Conservation (phyloP, 208 protist genomes). For the Leishmania arabica region DNA sequence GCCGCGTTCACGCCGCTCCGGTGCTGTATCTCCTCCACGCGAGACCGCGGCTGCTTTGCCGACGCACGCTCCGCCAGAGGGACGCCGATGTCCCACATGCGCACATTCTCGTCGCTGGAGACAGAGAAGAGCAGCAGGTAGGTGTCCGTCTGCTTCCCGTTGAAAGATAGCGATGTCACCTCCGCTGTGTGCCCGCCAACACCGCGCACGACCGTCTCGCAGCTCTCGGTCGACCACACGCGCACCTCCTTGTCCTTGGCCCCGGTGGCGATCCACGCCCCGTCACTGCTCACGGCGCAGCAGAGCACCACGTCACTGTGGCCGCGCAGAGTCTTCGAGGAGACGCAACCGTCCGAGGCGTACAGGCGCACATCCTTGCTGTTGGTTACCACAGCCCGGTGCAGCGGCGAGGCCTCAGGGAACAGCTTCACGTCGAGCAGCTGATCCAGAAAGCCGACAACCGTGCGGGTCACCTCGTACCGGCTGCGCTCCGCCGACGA, state of each 20-base stretch:
- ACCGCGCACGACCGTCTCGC: constrained; percentile 66
- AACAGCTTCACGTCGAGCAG: constrained; percentile 83
- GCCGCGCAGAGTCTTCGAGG: constrained; percentile 60
- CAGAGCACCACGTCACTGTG: constrained; percentile 87
- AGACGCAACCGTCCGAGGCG: constrained; percentile 56
- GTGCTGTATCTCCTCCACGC: constrained; percentile 38
- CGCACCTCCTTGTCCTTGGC: constrained; percentile 84
- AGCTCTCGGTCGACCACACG: constrained; percentile 83
- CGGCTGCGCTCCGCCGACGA: background rate
- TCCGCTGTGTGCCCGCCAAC: constrained; percentile 77
- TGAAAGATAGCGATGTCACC: constrained; percentile 78
- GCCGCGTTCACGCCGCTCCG: constrained; percentile 72
- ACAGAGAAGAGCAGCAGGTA: constrained; percentile 82
- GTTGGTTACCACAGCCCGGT: constrained; percentile 84
- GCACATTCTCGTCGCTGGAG: constrained; percentile 78
- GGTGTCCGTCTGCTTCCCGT: constrained; percentile 59
- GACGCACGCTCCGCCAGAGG: constrained; percentile 24
- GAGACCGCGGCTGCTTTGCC: background rate
- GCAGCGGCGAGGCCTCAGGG: constrained; percentile 27
- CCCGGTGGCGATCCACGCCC: constrained; percentile 75
- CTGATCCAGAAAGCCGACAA: constrained; percentile 89
- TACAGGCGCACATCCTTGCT: constrained; percentile 88
- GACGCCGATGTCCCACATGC: constrained; percentile 81
- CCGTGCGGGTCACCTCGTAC: constrained; percentile 42
- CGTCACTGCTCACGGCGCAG: constrained; percentile 74